phyloP scores from a whole-genome alignment of 2,329 filamentous ascomycete species.

The Penicillium griseofulvum region DNA sequence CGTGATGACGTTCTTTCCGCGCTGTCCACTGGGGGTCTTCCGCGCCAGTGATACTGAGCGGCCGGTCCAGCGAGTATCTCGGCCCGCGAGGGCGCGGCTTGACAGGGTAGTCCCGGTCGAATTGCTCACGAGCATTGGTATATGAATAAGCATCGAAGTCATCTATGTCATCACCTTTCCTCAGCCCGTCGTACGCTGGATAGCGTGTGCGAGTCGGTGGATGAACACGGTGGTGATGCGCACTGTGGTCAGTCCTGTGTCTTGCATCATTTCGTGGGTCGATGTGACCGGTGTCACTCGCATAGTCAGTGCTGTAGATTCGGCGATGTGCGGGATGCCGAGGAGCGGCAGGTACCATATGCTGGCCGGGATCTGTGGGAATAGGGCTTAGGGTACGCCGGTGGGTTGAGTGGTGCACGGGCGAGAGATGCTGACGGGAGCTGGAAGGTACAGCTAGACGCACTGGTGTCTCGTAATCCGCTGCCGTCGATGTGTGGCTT shows the following conservation, averaged over 20 bases:
- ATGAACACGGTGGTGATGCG: conserved; percentile 23
- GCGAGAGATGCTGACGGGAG: conserved; percentile 21
- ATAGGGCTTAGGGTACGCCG: conserved; percentile 35
- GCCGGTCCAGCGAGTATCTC: conserved; percentile 30
- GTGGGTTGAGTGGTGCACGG: conserved; percentile 29
- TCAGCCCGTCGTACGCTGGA: conserved; percentile 27
- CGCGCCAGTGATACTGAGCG: conserved; percentile 40
- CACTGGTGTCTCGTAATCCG: conserved; percentile 28
- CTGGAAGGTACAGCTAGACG: conserved; percentile 30
- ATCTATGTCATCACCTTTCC: conserved; percentile 40
- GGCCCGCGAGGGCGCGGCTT: conserved; percentile 32
- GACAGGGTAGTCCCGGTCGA: conserved; percentile 45
- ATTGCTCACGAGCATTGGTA: conserved; percentile 48
- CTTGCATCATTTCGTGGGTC: conserved; percentile 23
- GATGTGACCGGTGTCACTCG: conserved; percentile 36
- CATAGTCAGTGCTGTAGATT: conserved; percentile 35
- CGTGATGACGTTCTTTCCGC: conserved; percentile 31
- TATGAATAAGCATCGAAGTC: conserved; percentile 47
- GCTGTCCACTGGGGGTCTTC: conserved; percentile 32
- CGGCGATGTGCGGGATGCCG: conserved; percentile 31
- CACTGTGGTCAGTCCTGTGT: conserved; percentile 20
- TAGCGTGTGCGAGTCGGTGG: conserved; percentile 27
- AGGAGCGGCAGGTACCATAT: conserved; percentile 35
- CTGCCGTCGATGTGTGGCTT: conserved; percentile 34
- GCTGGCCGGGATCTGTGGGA: conserved; percentile 32